phyloP scores from a whole-genome alignment of 1,284 basidiomycete genomes.

The Inonotus hispidus region DNA sequence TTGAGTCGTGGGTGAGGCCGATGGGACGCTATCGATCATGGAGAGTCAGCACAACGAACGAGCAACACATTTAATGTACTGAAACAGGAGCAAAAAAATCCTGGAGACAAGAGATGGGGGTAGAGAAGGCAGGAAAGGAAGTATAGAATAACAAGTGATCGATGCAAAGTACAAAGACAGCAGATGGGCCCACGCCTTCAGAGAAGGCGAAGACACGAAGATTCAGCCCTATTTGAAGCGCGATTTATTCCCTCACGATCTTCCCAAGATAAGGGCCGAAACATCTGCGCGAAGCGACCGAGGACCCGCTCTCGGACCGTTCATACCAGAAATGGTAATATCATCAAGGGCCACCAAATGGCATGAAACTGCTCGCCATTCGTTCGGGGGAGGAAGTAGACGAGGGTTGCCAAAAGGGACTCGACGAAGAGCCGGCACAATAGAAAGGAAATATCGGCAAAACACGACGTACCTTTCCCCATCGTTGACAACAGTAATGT shows the following conservation, averaged over 20 bases:
- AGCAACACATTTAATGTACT: not conserved
- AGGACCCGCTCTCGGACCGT: not conserved
- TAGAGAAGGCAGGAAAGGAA: not conserved
- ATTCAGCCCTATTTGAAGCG: not conserved
- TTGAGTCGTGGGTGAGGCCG: conserved; percentile 20
- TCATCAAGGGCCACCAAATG: conserved; percentile 14
- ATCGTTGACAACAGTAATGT: conserved; percentile 35
- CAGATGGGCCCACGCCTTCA: not conserved
- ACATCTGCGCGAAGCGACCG: not conserved
- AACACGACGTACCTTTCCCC: conserved; percentile 31
- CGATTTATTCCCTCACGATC: not conserved
- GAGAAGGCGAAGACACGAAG: conserved; percentile 1
- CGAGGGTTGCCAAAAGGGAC: not conserved
- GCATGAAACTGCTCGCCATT: conserved; percentile 1
- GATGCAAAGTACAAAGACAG: conserved; percentile 1
- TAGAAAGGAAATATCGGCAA: conserved; percentile 16
- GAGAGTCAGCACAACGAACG: conserved; percentile 11
- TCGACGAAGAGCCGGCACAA: not conserved
- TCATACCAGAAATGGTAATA: conserved; percentile 4
- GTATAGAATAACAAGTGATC: not conserved
- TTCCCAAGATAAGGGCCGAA: conserved; percentile 8
- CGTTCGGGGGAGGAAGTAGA: not conserved
- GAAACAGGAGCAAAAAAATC: not conserved
- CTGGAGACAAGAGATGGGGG: not conserved
- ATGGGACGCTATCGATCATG: conserved; percentile 19